These are phyloP conservation scores for Claviceps purpurea DNA, from an alignment of 2,329 filamentous ascomycete genomes.

Conservation along the genomic window DNA sequence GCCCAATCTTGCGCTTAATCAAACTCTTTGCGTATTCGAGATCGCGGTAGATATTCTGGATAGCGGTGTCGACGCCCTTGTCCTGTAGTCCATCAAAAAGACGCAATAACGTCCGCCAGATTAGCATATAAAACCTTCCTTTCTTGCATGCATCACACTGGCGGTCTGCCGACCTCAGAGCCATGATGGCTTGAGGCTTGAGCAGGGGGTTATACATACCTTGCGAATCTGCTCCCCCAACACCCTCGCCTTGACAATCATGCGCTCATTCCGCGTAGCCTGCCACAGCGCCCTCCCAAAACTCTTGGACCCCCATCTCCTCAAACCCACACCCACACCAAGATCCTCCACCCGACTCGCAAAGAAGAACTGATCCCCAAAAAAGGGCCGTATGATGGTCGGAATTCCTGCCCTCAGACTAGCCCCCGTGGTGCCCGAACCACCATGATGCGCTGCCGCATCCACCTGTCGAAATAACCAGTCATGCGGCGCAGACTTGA, in stretches of 20 bases:
- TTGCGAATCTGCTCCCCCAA: conserved; percentile 79
- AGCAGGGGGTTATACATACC: conserved; percentile 35
- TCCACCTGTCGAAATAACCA: conserved; percentile 94
- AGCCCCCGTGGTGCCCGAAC: conserved; percentile 87
- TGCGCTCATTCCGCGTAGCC: conserved; percentile 76
- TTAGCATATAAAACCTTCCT: no score
- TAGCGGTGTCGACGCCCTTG: conserved; percentile 77
- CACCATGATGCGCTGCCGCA: conserved; percentile 87
- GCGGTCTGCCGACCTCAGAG: no score
- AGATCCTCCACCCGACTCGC: conserved; percentile 81
- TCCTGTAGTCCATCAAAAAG: conserved; percentile 40
- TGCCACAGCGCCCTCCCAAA: conserved; percentile 86
- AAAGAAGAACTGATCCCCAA: conserved; percentile 97
- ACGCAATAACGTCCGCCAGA: background rate
- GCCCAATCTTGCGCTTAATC: conserved; percentile 51
- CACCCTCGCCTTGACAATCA: conserved; percentile 74
- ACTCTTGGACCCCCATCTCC: conserved; percentile 74
- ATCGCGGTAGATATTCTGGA: conserved; percentile 87
- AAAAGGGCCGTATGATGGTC: conserved; percentile 92
- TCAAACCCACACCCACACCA: conserved; percentile 79
- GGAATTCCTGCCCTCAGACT: conserved; percentile 83
- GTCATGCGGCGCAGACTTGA: conserved; percentile 85
- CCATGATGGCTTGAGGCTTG: no score
- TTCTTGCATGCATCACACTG: no score
- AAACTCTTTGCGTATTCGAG: conserved; percentile 82